Evolutionary conservation across 2,329 filamentous ascomycete genomes (phyloP).

Genomic region (Aaosphaeria pasadenensis): DNA sequence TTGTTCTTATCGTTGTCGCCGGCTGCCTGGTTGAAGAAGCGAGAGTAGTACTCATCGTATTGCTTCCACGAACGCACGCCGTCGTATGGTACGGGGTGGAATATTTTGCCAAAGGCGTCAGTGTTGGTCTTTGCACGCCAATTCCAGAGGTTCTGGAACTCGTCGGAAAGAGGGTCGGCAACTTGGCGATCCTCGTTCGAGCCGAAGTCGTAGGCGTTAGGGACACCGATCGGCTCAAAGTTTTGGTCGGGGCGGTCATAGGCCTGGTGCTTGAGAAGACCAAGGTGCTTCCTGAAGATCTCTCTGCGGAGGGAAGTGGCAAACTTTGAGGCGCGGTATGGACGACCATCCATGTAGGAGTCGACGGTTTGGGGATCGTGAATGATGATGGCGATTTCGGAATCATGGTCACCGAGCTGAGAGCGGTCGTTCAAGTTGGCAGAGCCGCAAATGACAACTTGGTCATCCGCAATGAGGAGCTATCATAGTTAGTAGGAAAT

Average conservation of each 20-base stretch:
- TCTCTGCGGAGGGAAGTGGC: constrained; percentile 78
- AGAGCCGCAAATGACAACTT: constrained; percentile 76
- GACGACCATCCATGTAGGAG: constrained; percentile 69
- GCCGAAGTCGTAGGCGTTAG: constrained; percentile 53
- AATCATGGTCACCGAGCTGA: constrained; percentile 80
- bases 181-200: constrained; percentile 56
- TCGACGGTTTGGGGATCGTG: constrained; percentile 71
- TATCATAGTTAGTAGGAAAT: constrained; percentile 18
- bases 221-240: constrained; percentile 55
- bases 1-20: constrained; percentile 37
- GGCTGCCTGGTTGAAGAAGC: constrained; percentile 56
- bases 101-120: constrained; percentile 74
- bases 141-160: constrained; percentile 72
- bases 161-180: constrained; percentile 66
- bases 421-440: constrained; percentile 69
- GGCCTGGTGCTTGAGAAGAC: constrained; percentile 72
- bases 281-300: constrained; percentile 89
- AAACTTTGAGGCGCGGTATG: constrained; percentile 70
- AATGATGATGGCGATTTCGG: constrained; percentile 85
- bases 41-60: constrained; percentile 69
- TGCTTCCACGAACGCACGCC: constrained; percentile 67
- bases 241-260: constrained; percentile 59
- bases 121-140: constrained; percentile 73
- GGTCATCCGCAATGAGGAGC: constrained; percentile 78
- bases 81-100: constrained; percentile 75